Base-by-base conservation (phyloP, 2,329 filamentous ascomycete genomes). In the Remersonia thermophila region DNA sequence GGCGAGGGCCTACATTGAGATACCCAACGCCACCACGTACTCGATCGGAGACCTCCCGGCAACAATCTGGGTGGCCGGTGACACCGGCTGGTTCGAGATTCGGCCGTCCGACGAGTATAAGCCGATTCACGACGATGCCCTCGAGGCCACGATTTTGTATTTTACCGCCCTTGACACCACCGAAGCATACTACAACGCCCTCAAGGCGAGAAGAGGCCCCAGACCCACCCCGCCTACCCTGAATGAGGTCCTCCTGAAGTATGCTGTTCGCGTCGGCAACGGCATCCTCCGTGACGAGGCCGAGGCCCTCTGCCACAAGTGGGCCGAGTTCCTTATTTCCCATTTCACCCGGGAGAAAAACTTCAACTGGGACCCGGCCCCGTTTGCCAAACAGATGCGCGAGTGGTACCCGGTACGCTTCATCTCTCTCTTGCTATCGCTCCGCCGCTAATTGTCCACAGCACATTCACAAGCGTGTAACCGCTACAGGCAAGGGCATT, bases 71-170 rank as follows among this genome's bases (percentile, higher is more conserved):
- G 74, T 78, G 1, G 62, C 66, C 20, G 76, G 76, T 27, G 54
- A 62, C 36, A 69, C 75, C 10, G 80, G 78, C 30, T 84, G 79
- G 77, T 83, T 74, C 51, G 71, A 78, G 49, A 66, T 85, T 29
- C 61, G 61, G 23, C 78, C 81, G 1, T 61, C 69, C n/a, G 50
- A 60, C 8, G 54, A 58, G 2, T 86, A 83, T 52, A 57, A 59
- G 34, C 47, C 56, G 5, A 71, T 73, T 18, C 77, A 71, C 54
- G 56, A 67, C 20, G 61, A 66, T 32, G 80, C 81, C 65, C 64
- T 69, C 35, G 67, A 80, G 51, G 77, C 73, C 2, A 69, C 81
- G 10, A 62, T 66, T 7, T 57, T 83, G 14, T 71, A 83, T 46
- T 82, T 81, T 52, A 68, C 66, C 36, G 53, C 82, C 3, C 59